Evolutionary conservation across 345 rosid genomes (phyloP).

Genomic region (Bruguiera parviflora): DNA sequence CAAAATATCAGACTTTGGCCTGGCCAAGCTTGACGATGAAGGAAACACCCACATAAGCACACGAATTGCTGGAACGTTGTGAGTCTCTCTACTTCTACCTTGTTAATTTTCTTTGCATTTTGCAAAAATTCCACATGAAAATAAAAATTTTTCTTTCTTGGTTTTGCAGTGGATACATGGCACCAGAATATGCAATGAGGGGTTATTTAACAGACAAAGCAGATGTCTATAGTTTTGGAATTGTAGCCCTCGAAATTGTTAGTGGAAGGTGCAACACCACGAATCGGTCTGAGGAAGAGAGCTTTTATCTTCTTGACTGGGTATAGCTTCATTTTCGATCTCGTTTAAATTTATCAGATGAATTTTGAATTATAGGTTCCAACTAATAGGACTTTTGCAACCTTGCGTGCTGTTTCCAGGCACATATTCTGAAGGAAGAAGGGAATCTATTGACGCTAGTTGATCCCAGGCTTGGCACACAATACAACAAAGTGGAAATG

Average conservation of each 20-base stretch:
- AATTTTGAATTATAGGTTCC: too few species aligned
- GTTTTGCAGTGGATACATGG: slow-evolving; percentile 17
- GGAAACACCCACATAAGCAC: slow-evolving; percentile 20
- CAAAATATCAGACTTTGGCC: slow-evolving; percentile 16
- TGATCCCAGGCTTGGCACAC: slow-evolving; percentile 40
- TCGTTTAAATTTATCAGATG: not conserved
- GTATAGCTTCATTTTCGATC: not conserved
- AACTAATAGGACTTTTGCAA: too few species aligned
- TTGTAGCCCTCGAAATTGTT: slow-evolving; percentile 16
- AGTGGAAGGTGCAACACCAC: slow-evolving; percentile 15
- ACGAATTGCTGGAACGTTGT: slow-evolving; percentile 13
- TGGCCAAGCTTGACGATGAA: slow-evolving; percentile 20
- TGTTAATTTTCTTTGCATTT: too few species aligned
- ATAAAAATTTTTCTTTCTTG: too few species aligned
- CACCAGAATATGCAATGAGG: slow-evolving; percentile 19
- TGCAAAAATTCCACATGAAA: too few species aligned
- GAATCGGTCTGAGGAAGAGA: not conserved
- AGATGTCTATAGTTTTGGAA: slow-evolving; percentile 16
- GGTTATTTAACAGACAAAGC: slow-evolving; percentile 18
- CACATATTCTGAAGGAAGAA: slow-evolving; percentile 34
- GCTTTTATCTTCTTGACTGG: slow-evolving; percentile 15
- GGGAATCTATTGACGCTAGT: slow-evolving; percentile 37
- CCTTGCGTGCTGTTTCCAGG: slow-evolving; percentile 24
- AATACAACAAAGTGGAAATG: slow-evolving; percentile 43
- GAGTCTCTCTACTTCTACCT: not conserved